Percentiles rank a stretch among this genome's conserved stretches.
These are phyloP conservation scores for Candida ipomoeae DNA, from an alignment of 805 yeast genomes.

Conservation along the genomic window DNA sequence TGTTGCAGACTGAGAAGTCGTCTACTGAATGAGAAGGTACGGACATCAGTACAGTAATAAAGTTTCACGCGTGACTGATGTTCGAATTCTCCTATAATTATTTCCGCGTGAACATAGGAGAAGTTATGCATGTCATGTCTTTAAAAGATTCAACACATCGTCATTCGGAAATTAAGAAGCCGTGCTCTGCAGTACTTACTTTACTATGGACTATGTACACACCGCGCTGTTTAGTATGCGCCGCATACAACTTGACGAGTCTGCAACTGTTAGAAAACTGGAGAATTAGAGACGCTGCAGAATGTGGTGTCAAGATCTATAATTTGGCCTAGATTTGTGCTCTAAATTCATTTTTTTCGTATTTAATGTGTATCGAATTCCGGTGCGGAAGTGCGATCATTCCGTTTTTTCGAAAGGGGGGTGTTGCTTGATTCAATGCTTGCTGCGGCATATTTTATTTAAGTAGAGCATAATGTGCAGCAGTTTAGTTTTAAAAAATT, in stretches of 20 bases:
- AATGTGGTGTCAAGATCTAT: background rate
- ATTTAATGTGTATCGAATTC: background rate
- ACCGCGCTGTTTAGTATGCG: background rate
- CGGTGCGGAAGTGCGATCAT: background rate
- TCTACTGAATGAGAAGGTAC: too few species aligned
- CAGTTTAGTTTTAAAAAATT: background rate
- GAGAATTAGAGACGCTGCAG: background rate
- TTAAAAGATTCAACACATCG: background rate
- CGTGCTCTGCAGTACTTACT: background rate
- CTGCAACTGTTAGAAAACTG: background rate
- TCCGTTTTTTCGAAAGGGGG: background rate
- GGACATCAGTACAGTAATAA: too few species aligned
- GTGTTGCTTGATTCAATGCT: constrained; percentile 2
- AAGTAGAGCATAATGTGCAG: background rate
- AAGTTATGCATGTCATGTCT: background rate
- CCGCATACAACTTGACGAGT: background rate
- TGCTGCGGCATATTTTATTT: constrained; percentile 4
- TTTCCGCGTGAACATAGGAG: background rate
- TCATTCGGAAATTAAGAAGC: background rate
- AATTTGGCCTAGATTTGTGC: background rate
- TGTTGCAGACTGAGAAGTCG: too few species aligned
- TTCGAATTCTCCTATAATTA: background rate
- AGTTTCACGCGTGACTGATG: too few species aligned
- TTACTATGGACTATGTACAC: background rate
- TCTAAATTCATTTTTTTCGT: background rate